phyloP scores from a whole-genome alignment of 139 green algal species.

The Nannochloris sp. region DNA sequence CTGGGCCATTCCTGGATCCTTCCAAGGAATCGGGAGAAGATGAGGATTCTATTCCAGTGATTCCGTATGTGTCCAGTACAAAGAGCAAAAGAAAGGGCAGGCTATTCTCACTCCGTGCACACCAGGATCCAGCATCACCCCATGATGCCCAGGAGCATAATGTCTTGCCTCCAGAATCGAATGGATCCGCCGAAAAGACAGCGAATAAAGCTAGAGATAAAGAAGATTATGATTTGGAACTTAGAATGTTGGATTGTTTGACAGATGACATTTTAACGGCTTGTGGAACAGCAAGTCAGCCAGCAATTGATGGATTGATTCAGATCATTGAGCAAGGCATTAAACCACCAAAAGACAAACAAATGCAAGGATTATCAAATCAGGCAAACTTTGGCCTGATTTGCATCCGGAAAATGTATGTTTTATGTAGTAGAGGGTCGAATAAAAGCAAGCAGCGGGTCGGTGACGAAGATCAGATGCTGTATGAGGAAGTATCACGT shows the following conservation, averaged over 20 bases:
- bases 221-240: slow-evolving; percentile 52
- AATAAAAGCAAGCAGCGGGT: slow-evolving; percentile 2
- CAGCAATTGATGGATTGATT: slow-evolving; percentile 46
- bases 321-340: slow-evolving; percentile 48
- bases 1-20: too few relatives aligned
- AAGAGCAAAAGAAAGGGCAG: too few relatives aligned
- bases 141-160: too few relatives aligned
- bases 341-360: slow-evolving; percentile 6
- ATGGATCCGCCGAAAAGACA: too few relatives aligned
- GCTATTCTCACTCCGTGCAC: too few relatives aligned
- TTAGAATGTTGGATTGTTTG: slow-evolving; percentile 61
- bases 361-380: slow-evolving; percentile 21
- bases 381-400: slow-evolving; percentile 52
- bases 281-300: slow-evolving; percentile 29
- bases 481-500: background rate
- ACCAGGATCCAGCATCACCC: too few relatives aligned
- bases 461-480: background rate
- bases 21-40: too few relatives aligned
- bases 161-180: too few relatives aligned
- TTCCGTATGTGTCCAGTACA: too few relatives aligned
- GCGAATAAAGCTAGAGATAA: too few relatives aligned
- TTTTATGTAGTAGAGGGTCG: slow-evolving; percentile 59
- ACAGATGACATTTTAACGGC: slow-evolving; percentile 54
- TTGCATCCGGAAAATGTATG: slow-evolving; percentile 76
- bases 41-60: too few relatives aligned